Evolutionary conservation across 1,284 basidiomycete species (phyloP), one percentile per base, ranked within the genome.

Genomic region (Xerocomus amazonicus): DNA sequence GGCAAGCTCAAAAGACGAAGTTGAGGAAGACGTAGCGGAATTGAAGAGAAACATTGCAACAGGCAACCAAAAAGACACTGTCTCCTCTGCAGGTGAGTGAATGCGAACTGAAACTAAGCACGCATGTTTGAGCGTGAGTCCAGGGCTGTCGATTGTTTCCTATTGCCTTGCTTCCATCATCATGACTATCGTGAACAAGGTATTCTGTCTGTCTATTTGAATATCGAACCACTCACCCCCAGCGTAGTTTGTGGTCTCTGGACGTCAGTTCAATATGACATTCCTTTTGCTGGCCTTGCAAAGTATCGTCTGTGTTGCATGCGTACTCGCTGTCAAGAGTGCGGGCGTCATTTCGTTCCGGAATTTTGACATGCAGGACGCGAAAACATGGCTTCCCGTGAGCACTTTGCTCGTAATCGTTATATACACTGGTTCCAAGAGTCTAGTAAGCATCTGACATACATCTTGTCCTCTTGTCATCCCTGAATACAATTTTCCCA

Each of bases 161-260:
- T 99, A 99, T 71, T 99, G 97, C 67, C 60, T 88, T 27, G 92
- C 96, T 3, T 95, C 92, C 36, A 97, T 99, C 61, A 76, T 94
- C 50, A 99, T 99, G 97, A 99, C 97, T 0, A 82, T 99, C 42
- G 84, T 97, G 54, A 98, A 98, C 78, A 98, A 99, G 79, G 93
- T 92, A 55, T 40, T 76, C 23, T 33, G 19, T 26, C 33, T 28
- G 33, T 13, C 19, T 34, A 5, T 37, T 45, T 19, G 16, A 17
- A 23, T 33, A 39, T 42, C 19, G 53, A 28, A 51, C 48, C 38
- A 29, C 42, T 53, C 44, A 51, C 19, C 42, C 3, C 48, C 14
- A 26, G 31, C 23, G 2, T 56, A 96, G 92, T 98, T 88, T 63
- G 92, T 98, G 53, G 95, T 99, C 9, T 98, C 96, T 6, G 97